Conservation (phyloP, 179 eudicot species). For the Amaranthus tricolor region DNA sequence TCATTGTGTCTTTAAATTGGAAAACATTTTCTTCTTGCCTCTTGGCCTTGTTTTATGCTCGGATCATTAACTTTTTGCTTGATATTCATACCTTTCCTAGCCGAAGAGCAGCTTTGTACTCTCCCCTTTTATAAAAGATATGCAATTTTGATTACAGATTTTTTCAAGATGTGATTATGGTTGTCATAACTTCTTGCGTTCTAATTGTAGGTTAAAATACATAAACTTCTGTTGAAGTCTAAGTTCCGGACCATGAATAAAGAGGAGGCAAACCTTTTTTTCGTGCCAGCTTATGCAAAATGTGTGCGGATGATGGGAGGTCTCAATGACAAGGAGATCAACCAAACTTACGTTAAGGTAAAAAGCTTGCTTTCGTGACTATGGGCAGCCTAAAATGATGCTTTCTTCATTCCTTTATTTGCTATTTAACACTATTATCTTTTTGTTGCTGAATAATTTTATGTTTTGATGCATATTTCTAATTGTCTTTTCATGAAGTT, state of each 20-base stretch:
- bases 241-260: conserved; percentile 68
- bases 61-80: background rate
- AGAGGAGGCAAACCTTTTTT: conserved; percentile 87
- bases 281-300: conserved; percentile 81
- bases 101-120: no score
- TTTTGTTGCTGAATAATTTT: background rate
- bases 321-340: conserved; percentile 84
- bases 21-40: background rate
- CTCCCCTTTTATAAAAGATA: background rate
- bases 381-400: background rate
- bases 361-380: background rate
- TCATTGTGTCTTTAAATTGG: background rate
- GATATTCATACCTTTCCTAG: background rate
- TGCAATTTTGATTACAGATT: background rate
- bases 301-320: conserved; percentile 97
- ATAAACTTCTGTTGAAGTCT: conserved; percentile 68
- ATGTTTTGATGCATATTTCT: conserved; percentile 6
- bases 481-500: conserved; percentile 22
- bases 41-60: background rate
- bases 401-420: background rate
- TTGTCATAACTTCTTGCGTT: conserved; percentile 17
- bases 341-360: conserved; percentile 87
- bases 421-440: background rate
- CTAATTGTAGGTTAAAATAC: conserved; percentile 73
- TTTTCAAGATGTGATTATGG: background rate